Percentiles rank a stretch among this genome's conserved stretches.
Conservation (phyloP, 176 grass and related monocot species). For the Zoysia pacifica region DNA sequence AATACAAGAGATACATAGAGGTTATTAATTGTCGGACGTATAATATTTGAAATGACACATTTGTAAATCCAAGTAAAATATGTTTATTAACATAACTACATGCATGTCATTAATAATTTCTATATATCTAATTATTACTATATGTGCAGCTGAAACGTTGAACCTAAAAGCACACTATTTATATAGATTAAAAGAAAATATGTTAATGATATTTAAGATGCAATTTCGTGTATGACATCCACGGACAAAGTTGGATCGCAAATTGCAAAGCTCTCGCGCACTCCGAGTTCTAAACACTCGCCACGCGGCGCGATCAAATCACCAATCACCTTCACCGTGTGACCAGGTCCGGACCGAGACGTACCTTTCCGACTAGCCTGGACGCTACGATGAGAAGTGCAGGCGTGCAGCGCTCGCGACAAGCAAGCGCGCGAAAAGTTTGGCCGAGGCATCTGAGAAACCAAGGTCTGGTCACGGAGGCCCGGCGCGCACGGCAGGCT, state of each 20-base stretch:
- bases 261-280: not conserved
- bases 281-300: not conserved
- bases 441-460: constrained; percentile 16
- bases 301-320: not conserved
- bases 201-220: no score
- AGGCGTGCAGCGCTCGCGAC: not conserved
- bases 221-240: no score
- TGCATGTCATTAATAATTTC: no score
- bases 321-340: not conserved
- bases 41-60: no score
- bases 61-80: no score
- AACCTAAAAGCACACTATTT: no score
- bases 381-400: not conserved
- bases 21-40: no score
- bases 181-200: no score
- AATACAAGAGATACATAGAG: no score
- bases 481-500: constrained; percentile 30
- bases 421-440: not conserved
- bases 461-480: not conserved
- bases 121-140: no score
- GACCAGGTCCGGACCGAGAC: not conserved
- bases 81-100: no score
- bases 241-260: not conserved
- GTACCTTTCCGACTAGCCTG: not conserved
- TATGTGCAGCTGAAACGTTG: no score